phyloP scores from a whole-genome alignment of 1,284 basidiomycete species.

The Cryptococcus hybrid region DNA sequence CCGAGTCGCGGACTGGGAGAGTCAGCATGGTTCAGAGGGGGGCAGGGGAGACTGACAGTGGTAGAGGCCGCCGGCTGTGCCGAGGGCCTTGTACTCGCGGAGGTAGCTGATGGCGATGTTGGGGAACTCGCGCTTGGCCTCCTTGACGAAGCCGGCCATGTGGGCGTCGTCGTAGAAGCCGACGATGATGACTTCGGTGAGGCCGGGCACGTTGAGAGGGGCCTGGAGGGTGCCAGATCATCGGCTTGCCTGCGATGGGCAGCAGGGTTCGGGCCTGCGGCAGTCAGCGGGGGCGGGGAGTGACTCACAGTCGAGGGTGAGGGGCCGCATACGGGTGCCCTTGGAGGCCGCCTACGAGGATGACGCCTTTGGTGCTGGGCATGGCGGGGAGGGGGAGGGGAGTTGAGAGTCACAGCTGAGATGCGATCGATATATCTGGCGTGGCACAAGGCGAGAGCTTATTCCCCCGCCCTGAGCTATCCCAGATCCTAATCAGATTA shows the following conservation, averaged over 20 bases:
- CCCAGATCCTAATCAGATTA: too few species aligned
- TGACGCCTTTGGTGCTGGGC: constrained; percentile 47
- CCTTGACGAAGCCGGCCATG: constrained; percentile 53
- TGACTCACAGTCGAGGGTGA: constrained; percentile 51
- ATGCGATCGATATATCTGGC: too few species aligned
- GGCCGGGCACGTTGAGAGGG: constrained; percentile 50
- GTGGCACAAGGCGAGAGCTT: too few species aligned
- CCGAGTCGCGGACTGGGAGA: constrained; percentile 52
- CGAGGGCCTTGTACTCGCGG: constrained; percentile 54
- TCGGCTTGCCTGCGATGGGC: constrained; percentile 53
- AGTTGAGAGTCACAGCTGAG: too few species aligned
- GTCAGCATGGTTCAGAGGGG: background rate
- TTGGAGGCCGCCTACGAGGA: constrained; percentile 49
- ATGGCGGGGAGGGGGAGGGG: constrained; percentile 12
- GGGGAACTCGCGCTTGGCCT: constrained; percentile 54
- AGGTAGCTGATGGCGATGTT: constrained; percentile 54
- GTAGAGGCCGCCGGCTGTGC: constrained; percentile 54
- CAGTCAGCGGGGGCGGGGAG: constrained; percentile 7
- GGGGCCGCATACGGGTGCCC: constrained; percentile 54
- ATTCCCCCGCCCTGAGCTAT: too few species aligned
- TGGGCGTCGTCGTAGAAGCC: constrained; percentile 56
- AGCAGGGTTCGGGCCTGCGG: constrained; percentile 51
- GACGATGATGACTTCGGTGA: constrained; percentile 54
- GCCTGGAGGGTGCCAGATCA: constrained; percentile 57
- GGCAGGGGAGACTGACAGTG: constrained; percentile 34